Evolutionary conservation across 106 monocot genomes (phyloP), one percentile per base, ranked within the genome.

Genomic region (Apostasia shenzhenica): DNA sequence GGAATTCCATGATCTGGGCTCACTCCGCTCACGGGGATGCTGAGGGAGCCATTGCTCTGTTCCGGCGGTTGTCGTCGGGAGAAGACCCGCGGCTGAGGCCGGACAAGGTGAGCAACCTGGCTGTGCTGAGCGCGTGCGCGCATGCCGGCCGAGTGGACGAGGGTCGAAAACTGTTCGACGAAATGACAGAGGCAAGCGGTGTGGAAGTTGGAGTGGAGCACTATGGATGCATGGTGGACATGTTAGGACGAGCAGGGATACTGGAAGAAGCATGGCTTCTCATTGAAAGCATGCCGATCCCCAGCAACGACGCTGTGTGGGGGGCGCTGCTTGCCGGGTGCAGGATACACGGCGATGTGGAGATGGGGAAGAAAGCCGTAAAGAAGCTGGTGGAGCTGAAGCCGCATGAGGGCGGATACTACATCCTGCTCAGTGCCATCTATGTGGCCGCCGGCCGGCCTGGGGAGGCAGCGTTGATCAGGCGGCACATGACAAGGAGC

Each of bases 161-260:
- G 44, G 86, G 86, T 37, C 63, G 71, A 0, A 26, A 67, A 41
- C 54, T 86, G 57, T 59, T 86, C 2, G 61, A 52, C 12, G 74
- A 54, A 38, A 86, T 86, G 82, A 68, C n/a, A 13, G 7, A 43
- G 44, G 26, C 26, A 26, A 59, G 42, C 12, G 62, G 62, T 0
- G 62, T 5, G 62, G 45, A 62, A 13, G 44, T 80, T 3, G 77
- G 80, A 49, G 67, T 80, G 45, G 82, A 82, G 76, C 86, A 86
- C 65, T 86, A 82, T 60, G 82, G 86, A 68, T 86, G 86, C 67
- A 70, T 86, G 2, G 62, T 86, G 37, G 86, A 86, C 72, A 73
- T 86, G 54, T 61, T 80, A 3, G 75, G 80, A 14, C 53, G 80
- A 55, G 80, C 75, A 4, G 80, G 80, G 41, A 45, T 60, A 40